A percentile compares a stretch with the other conserved stretches of the same genome.
phyloP scores from a whole-genome alignment of 345 rosid genomes.

The Mercurialis annua region DNA sequence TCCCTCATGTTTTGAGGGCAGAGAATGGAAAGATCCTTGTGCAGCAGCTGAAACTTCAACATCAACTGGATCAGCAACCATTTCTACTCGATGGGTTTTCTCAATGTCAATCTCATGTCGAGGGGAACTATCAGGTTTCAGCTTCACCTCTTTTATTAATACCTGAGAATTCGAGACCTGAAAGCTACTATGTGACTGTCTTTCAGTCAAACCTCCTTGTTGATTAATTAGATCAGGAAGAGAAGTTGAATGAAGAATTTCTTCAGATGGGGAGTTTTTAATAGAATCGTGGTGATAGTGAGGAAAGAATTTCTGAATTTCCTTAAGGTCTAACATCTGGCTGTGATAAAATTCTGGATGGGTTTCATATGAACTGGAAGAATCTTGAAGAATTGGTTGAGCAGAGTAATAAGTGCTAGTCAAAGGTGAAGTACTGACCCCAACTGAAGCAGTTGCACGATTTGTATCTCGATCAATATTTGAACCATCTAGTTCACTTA shows the following conservation, averaged over 20 bases:
- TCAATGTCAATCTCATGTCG: slow-evolving; percentile 36
- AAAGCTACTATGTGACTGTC: slow-evolving; percentile 31
- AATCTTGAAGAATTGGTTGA: slow-evolving; percentile 37
- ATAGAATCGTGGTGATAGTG: slow-evolving; percentile 39
- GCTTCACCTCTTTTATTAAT: slow-evolving; percentile 33
- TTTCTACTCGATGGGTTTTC: slow-evolving; percentile 26
- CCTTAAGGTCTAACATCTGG: slow-evolving; percentile 44
- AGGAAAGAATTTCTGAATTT: slow-evolving; percentile 35
- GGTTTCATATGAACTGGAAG: slow-evolving; percentile 44
- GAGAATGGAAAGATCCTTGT: slow-evolving; percentile 33
- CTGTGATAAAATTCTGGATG: slow-evolving; percentile 43
- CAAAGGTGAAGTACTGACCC: slow-evolving; percentile 38
- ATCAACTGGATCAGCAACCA: slow-evolving; percentile 31
- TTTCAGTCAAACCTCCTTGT: slow-evolving; percentile 40
- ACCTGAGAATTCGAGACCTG: slow-evolving; percentile 40
- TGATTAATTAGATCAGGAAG: slow-evolving; percentile 39
- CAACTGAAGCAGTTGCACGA: slow-evolving; percentile 31
- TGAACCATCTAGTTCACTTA: slow-evolving; percentile 45
- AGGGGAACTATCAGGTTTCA: slow-evolving; percentile 33
- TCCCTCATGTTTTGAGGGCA: slow-evolving; percentile 30
- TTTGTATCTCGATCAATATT: slow-evolving; percentile 35
- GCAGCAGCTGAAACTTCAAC: slow-evolving; percentile 19
- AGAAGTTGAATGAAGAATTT: slow-evolving; percentile 35
- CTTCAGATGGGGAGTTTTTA: slow-evolving; percentile 36
- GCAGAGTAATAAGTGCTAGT: slow-evolving; percentile 41